Evolutionary conservation across 305 asterid species (phyloP).

Genomic region (Solanum hybrid): DNA sequence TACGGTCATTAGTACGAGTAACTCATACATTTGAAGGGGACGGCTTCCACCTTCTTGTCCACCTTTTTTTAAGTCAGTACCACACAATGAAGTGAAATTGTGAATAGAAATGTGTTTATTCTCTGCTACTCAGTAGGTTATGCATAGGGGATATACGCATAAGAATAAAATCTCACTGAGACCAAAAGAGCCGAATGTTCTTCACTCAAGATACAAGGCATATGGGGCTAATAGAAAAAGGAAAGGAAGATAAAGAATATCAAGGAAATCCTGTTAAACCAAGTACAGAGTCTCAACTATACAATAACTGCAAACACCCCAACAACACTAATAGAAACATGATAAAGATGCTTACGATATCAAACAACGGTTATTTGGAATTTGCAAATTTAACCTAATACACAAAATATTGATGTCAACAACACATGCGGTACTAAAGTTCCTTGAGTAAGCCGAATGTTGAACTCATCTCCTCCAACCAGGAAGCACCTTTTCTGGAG

Average conservation of each 20-base stretch:
- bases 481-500: conserved; percentile 61
- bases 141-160: background rate
- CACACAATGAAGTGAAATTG: background rate
- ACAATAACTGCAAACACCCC: conserved; percentile 2
- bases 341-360: background rate
- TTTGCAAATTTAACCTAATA: background rate
- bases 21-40: background rate
- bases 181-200: background rate
- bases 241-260: background rate
- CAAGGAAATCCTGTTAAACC: background rate
- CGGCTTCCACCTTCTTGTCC: background rate
- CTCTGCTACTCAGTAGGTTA: background rate
- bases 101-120: background rate
- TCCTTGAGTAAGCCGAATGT: conserved; percentile 7
- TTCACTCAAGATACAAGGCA: background rate
- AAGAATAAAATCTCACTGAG: background rate
- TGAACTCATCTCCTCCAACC: conserved; percentile 83
- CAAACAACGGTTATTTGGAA: background rate
- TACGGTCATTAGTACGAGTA: background rate
- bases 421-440: background rate
- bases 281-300: conserved; percentile 3
- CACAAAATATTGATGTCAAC: background rate
- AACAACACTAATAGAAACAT: background rate
- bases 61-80: background rate
- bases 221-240: background rate